Conservation (phyloP, 2,329 filamentous ascomycete species). For the Pezicula radicicola region DNA sequence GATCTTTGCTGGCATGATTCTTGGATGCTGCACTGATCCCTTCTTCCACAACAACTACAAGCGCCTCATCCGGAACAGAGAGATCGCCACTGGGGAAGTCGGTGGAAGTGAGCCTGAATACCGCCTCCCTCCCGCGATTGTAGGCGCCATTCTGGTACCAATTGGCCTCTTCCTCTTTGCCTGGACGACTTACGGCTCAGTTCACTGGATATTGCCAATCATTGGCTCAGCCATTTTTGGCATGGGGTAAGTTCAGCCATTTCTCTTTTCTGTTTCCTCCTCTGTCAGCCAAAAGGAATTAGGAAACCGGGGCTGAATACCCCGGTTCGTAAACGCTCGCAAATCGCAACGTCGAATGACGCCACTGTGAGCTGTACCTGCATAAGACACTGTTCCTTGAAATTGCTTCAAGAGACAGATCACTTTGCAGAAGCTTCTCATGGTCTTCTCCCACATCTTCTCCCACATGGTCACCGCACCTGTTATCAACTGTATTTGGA, state of each 20-base stretch:
- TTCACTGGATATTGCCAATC: slow-evolving; percentile 76
- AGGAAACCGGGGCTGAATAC: slow-evolving; percentile 2
- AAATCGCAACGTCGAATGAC: slow-evolving; percentile 13
- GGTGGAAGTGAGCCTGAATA: slow-evolving; percentile 77
- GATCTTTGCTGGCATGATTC: slow-evolving; percentile 64
- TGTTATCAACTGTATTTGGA: slow-evolving; percentile 2
- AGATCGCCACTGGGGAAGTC: slow-evolving; percentile 32
- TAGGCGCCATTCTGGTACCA: slow-evolving; percentile 75
- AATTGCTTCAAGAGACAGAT: not conserved
- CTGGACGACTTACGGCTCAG: slow-evolving; percentile 72
- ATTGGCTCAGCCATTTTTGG: slow-evolving; percentile 72
- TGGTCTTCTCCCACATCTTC: slow-evolving; percentile 4
- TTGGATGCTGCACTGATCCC: slow-evolving; percentile 60
- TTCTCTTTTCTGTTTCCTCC: slow-evolving; percentile 14
- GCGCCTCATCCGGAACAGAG: slow-evolving; percentile 51
- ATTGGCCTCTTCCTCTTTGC: slow-evolving; percentile 84
- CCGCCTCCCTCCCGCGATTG: slow-evolving; percentile 71
- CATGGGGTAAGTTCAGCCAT: slow-evolving; percentile 53
- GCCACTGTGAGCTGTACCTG: slow-evolving; percentile 15
- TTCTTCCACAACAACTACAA: slow-evolving; percentile 62
- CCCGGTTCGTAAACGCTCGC: not conserved
- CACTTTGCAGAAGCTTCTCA: not conserved
- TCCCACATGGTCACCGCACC: not conserved
- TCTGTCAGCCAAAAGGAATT: not conserved
- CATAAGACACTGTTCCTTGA: slow-evolving; percentile 7